Evolutionary conservation across 2,329 filamentous ascomycete genomes (phyloP).

Genomic region (Trematosphaeria pertusa): DNA sequence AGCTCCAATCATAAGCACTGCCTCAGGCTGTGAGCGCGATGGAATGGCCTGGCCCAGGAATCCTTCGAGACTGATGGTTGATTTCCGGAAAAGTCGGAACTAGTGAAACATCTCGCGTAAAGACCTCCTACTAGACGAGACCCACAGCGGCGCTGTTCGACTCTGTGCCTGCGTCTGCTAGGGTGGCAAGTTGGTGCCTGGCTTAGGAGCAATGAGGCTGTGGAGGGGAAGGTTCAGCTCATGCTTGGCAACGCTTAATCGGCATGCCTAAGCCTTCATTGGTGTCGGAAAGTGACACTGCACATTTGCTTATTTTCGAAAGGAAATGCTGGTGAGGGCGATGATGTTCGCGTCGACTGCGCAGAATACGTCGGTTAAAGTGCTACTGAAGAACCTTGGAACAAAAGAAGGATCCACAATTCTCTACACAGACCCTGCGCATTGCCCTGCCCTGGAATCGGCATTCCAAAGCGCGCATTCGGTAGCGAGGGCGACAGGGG

Average conservation of each 20-base stretch:
- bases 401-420: not conserved
- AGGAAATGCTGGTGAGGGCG: not conserved
- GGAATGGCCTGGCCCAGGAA: not conserved
- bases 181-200: not conserved
- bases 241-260: not conserved
- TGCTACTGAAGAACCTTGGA: not conserved
- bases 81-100: too few species aligned
- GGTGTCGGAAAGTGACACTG: too few species aligned
- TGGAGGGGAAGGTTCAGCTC: not conserved
- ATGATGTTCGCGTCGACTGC: too few species aligned
- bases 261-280: not conserved
- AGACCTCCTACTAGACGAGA: too few species aligned
- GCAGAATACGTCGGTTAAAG: too few species aligned
- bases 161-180: not conserved
- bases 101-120: too few species aligned
- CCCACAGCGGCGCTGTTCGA: not conserved
- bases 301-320: not conserved
- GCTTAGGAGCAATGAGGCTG: not conserved
- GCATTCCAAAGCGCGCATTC: not conserved
- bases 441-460: not conserved
- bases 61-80: too few species aligned
- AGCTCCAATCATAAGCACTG: too few species aligned
- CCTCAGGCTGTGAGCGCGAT: not conserved
- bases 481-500: not conserved
- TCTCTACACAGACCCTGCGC: not conserved